phyloP scores from a whole-genome alignment of 345 rosid species.

The Mercurialis annua region DNA sequence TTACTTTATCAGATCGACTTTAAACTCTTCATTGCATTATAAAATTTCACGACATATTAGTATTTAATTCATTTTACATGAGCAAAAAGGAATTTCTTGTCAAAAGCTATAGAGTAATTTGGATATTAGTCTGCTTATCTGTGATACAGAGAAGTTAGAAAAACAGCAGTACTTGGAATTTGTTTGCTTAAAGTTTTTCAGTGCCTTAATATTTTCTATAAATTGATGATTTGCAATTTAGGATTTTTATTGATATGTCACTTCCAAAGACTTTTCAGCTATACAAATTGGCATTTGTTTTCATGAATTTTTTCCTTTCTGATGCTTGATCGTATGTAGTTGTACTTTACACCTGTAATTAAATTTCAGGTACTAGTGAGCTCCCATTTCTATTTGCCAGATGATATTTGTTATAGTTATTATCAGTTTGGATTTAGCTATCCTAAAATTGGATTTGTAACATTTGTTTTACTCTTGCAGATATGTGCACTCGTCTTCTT shows the following conservation, averaged over 20 bases:
- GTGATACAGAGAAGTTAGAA: neutral
- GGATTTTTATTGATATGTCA: neutral
- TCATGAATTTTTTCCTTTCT: neutral
- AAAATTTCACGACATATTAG: neutral
- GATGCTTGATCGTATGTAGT: neutral
- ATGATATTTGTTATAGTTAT: neutral
- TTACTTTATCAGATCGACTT: neutral
- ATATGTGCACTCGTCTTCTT: constrained; percentile 55
- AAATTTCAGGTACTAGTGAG: too few relatives aligned
- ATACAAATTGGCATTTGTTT: neutral
- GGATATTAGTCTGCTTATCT: neutral
- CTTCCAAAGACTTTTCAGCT: neutral
- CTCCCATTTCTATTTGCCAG: neutral
- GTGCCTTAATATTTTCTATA: neutral
- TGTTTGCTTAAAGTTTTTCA: neutral
- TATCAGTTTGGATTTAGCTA: neutral
- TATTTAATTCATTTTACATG: neutral
- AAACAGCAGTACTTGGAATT: neutral
- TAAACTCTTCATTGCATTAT: neutral
- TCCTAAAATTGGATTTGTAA: constrained; percentile 9
- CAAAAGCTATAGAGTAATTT: neutral
- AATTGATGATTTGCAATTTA: neutral
- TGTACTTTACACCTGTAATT: neutral
- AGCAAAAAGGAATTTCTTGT: neutral
- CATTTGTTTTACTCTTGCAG: constrained; percentile 31